Evolutionary conservation across 2,329 filamentous ascomycete species (phyloP).

Genomic region (Venturia effusa): DNA sequence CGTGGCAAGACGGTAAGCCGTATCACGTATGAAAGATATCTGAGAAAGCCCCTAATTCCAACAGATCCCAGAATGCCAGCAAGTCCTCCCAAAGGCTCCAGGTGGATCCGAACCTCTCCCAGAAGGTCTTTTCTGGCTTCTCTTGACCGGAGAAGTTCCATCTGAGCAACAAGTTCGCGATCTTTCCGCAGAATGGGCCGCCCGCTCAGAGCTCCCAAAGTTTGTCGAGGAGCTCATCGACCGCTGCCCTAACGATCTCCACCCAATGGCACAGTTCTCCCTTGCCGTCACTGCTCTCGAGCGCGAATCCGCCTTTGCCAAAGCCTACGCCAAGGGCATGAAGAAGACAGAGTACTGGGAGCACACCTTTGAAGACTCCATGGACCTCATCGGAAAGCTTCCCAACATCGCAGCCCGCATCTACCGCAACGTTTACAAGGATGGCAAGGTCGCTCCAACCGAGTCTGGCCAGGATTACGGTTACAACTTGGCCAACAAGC

Average conservation of each 20-base stretch:
- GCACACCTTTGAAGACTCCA: constrained; percentile 98
- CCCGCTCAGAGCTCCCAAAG: constrained; percentile 91
- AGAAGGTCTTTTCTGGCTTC: constrained; percentile 99
- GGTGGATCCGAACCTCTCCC: constrained; percentile 95
- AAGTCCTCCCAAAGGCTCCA: constrained; percentile 91
- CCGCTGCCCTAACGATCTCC: constrained; percentile 89
- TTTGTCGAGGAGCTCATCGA: constrained; percentile 99
- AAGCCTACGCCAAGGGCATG: constrained; percentile 97
- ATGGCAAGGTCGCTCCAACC: constrained; percentile 90
- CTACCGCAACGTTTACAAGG: constrained; percentile 99
- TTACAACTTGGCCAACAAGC: constrained; percentile 99
- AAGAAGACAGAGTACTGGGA: constrained; percentile 99
- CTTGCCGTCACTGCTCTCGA: constrained; percentile 95
- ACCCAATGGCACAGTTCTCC: constrained; percentile 99
- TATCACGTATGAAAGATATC: neutral
- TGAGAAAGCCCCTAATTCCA: constrained; percentile 14
- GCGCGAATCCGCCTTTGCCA: constrained; percentile 94
- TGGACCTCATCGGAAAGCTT: constrained; percentile 99
- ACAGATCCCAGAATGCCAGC: constrained; percentile 91
- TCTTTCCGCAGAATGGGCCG: constrained; percentile 97
- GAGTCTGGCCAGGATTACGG: constrained; percentile 99
- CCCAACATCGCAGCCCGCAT: constrained; percentile 96
- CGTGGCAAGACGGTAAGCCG: constrained; percentile 79
- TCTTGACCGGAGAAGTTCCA: constrained; percentile 94
- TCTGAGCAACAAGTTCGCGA: constrained; percentile 97